Evolutionary conservation across 257 asterid species (phyloP).

Genomic region (Osmanthus fragrans): DNA sequence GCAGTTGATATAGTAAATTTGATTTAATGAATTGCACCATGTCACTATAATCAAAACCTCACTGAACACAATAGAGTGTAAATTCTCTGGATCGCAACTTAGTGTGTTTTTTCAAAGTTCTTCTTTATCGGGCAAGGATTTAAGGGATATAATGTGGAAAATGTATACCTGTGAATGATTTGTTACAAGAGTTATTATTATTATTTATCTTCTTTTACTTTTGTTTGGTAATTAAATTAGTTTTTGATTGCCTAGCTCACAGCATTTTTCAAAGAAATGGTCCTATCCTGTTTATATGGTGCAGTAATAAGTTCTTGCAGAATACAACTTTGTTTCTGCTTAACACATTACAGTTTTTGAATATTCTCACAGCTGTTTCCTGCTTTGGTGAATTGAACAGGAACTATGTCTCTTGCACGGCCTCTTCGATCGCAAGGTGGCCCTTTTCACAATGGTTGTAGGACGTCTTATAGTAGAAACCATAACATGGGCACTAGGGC

Average conservation of each 20-base stretch:
- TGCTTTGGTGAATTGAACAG: constrained; percentile 37
- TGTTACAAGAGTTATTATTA: background rate
- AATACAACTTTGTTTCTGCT: background rate
- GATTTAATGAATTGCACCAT: background rate
- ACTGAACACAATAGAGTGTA: background rate
- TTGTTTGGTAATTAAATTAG: background rate
- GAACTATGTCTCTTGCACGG: constrained; percentile 65
- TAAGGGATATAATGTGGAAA: background rate
- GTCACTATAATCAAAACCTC: background rate
- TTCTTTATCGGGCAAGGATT: background rate
- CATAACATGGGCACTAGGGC: constrained; percentile 31
- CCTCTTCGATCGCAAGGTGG: constrained; percentile 48
- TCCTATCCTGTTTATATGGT: background rate
- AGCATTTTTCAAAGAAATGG: background rate
- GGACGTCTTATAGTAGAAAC: constrained; percentile 48
- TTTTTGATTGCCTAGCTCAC: background rate
- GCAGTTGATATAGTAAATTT: background rate
- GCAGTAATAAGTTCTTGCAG: background rate
- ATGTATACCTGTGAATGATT: background rate
- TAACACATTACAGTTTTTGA: background rate
- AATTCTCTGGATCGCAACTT: background rate
- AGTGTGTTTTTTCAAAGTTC: background rate
- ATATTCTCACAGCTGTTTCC: background rate
- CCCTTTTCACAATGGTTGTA: constrained; percentile 44
- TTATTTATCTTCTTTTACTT: background rate